phyloP scores from a whole-genome alignment of 208 protist genomes.

The Wallacemonas sp. region DNA sequence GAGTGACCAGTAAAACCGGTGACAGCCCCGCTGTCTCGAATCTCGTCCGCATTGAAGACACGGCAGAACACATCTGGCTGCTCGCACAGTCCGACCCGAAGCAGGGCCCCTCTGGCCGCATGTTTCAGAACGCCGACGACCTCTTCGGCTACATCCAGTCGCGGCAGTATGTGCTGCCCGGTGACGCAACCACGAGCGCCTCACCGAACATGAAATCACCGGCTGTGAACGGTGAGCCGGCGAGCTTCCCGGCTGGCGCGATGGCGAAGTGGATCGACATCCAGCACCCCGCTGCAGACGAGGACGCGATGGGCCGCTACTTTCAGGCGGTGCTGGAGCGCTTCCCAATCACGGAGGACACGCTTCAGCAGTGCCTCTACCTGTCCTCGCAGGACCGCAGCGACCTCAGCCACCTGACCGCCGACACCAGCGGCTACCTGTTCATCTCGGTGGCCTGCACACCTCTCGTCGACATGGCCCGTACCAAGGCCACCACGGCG shows the following conservation, averaged over 20 bases:
- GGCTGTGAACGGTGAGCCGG: background rate
- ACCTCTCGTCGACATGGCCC: slow-evolving; percentile 29
- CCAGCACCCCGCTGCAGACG: slow-evolving; percentile 37
- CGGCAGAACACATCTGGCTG: slow-evolving; percentile 74
- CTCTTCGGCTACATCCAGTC: slow-evolving; percentile 50
- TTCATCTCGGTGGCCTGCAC: slow-evolving; percentile 81
- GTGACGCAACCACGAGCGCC: background rate
- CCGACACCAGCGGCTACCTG: slow-evolving; percentile 45
- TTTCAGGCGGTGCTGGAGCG: slow-evolving; percentile 46
- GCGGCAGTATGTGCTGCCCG: slow-evolving; percentile 42
- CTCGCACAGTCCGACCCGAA: slow-evolving; percentile 48
- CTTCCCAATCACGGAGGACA: slow-evolving; percentile 68
- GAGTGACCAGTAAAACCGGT: background rate
- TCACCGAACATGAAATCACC: background rate
- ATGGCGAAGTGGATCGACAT: slow-evolving; percentile 82
- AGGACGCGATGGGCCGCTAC: slow-evolving; percentile 30
- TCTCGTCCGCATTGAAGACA: slow-evolving; percentile 63
- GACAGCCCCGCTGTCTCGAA: slow-evolving; percentile 20
- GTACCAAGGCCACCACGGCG: background rate
- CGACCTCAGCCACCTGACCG: slow-evolving; percentile 40
- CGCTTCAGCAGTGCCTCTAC: slow-evolving; percentile 67
- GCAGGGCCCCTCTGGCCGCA: slow-evolving; percentile 53
- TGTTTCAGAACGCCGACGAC: slow-evolving; percentile 42
- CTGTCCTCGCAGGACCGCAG: slow-evolving; percentile 55
- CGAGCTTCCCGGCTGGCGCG: background rate